phyloP scores from a whole-genome alignment of 2,329 filamentous ascomycete species.

The Colletotrichum tofieldiae region DNA sequence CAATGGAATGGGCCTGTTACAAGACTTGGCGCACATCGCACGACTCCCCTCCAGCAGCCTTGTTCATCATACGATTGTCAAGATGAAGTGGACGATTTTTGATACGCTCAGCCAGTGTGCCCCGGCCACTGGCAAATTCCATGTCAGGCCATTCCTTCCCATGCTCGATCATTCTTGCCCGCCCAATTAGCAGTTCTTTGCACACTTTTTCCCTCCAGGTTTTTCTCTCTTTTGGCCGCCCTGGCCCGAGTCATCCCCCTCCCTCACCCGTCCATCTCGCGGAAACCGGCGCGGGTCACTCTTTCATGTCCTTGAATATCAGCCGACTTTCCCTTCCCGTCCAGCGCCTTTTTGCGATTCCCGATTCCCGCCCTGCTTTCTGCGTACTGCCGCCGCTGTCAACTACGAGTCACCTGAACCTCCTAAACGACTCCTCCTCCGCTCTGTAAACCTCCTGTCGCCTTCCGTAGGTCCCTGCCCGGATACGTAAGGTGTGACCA shows the following conservation, averaged over 20 bases:
- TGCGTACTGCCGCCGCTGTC: not conserved
- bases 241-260: constrained; percentile 31
- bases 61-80: constrained; percentile 56
- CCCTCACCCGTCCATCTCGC: constrained; percentile 22
- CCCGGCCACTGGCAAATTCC: constrained; percentile 41
- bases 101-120: constrained; percentile 39
- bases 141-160: constrained; percentile 44
- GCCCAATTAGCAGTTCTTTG: constrained; percentile 30
- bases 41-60: constrained; percentile 54
- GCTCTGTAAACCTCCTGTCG: constrained; percentile 19
- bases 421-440: not conserved
- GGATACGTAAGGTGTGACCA: constrained; percentile 40
- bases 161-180: constrained; percentile 18
- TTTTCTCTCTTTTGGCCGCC: constrained; percentile 30
- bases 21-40: constrained; percentile 42
- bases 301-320: constrained; percentile 26
- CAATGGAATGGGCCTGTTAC: constrained; percentile 27
- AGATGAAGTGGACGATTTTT: constrained; percentile 43
- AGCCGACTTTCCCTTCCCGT: constrained; percentile 31
- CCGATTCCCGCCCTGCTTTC: not conserved
- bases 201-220: constrained; percentile 20
- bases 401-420: constrained; percentile 6
- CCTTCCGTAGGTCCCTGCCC: constrained; percentile 19
- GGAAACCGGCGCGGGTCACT: constrained; percentile 37
- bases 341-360: constrained; percentile 7